Conservation (phyloP, 1,139 yeast species). For the Scheffersomyces illinoinensis region DNA sequence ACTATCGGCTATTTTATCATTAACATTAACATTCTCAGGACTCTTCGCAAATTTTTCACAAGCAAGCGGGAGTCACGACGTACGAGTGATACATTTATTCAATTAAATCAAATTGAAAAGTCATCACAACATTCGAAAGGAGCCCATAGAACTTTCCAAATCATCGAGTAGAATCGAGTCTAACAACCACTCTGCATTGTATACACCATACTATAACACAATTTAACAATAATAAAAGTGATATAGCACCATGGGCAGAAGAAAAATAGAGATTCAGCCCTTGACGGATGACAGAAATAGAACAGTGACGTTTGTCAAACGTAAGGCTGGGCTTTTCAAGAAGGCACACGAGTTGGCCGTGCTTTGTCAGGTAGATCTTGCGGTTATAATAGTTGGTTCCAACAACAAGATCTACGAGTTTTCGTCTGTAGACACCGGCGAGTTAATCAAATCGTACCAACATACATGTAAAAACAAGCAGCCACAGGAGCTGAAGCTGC, state of each 20-base stretch:
- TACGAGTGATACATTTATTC: not conserved
- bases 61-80: not conserved
- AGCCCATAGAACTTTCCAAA: not conserved
- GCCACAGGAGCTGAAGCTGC: constrained; percentile 61
- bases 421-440: constrained; percentile 67
- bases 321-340: constrained; percentile 93
- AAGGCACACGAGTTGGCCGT: constrained; percentile 95
- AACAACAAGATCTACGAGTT: constrained; percentile 82
- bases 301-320: constrained; percentile 86
- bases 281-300: constrained; percentile 86
- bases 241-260: constrained; percentile 73
- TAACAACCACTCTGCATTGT: not conserved
- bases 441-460: constrained; percentile 58
- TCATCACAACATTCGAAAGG: not conserved
- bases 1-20: not conserved
- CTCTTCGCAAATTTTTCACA: not conserved
- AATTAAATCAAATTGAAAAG: not conserved
- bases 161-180: not conserved
- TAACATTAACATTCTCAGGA: not conserved
- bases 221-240: not conserved
- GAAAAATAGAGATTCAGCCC: constrained; percentile 93
- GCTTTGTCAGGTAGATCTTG: constrained; percentile 88
- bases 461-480: constrained; percentile 15
- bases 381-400: constrained; percentile 86
- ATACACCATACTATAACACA: not conserved